A percentile compares a stretch with the other conserved stretches of the same genome.
Conservation (phyloP, 139 green algal species). For the Coelastrella sp. region DNA sequence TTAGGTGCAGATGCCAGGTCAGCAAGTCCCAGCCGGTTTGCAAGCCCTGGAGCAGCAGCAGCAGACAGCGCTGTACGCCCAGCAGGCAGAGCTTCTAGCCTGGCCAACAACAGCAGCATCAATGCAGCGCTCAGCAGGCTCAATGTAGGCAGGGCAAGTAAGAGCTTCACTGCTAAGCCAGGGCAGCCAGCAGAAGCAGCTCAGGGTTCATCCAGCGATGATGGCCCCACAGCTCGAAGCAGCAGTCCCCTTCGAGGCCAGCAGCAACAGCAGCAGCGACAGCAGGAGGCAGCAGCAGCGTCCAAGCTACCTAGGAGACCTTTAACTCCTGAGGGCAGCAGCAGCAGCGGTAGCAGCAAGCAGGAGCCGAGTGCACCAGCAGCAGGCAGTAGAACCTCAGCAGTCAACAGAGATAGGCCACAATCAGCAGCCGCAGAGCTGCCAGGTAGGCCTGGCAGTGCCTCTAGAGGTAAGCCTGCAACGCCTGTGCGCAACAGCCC, state of each 20-base stretch:
- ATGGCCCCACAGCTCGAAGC: background rate
- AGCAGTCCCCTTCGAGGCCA: background rate
- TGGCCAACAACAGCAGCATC: background rate
- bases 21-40: background rate
- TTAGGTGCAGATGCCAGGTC: background rate
- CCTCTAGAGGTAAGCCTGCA: background rate
- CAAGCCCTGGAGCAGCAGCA: slow-evolving; percentile 10
- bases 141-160: slow-evolving; percentile 12
- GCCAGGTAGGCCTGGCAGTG: background rate
- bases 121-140: background rate
- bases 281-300: background rate
- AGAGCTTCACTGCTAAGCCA: background rate
- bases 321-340: background rate
- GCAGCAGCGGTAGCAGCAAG: slow-evolving; percentile 1
- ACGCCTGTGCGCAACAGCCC: background rate
- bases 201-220: background rate
- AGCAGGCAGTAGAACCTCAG: background rate
- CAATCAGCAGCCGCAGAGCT: background rate
- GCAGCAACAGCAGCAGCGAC: slow-evolving; percentile 5
- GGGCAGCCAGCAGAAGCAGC: background rate
- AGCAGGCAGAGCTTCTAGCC: background rate
- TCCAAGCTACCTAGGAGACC: background rate
- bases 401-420: slow-evolving; percentile 5
- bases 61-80: background rate
- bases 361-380: background rate